Conservation (phyloP, 2,329 filamentous ascomycete genomes). For the Colletotrichum sp. region DNA sequence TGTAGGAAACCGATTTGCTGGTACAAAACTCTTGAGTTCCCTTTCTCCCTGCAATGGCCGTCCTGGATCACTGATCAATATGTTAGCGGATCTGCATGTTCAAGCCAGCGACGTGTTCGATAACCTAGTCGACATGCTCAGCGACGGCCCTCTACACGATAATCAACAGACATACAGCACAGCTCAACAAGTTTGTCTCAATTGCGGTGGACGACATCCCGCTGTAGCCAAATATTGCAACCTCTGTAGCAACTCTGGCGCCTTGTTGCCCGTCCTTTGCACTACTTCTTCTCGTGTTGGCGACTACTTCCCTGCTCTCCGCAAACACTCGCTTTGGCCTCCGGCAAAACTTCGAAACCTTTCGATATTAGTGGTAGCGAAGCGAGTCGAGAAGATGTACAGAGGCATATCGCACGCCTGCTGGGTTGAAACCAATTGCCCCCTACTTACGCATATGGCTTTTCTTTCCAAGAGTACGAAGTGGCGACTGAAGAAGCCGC, state of each 20-base stretch:
- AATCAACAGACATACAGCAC: background rate
- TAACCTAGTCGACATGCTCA: too few species aligned
- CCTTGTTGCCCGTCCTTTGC: background rate
- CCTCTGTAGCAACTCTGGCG: background rate
- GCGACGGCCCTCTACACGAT: too few species aligned
- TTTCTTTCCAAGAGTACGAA: accelerated
- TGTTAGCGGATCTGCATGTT: background rate
- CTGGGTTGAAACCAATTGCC: background rate
- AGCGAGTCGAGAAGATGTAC: background rate
- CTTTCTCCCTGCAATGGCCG: background rate
- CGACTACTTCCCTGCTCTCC: background rate
- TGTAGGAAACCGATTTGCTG: background rate
- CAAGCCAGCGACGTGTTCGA: background rate
- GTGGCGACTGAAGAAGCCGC: background rate
- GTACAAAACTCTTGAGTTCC: background rate
- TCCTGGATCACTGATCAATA: background rate
- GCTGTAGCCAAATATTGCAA: background rate
- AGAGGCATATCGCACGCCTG: background rate
- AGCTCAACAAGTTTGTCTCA: background rate
- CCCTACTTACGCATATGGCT: background rate
- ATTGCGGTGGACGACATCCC: background rate
- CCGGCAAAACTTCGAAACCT: background rate
- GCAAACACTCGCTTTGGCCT: background rate
- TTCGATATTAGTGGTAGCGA: background rate
- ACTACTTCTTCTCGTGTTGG: background rate